A percentile compares a stretch with the other conserved stretches of the same genome.
Conservation (phyloP, 176 grass and related monocot genomes). For the Carex cristatella region DNA sequence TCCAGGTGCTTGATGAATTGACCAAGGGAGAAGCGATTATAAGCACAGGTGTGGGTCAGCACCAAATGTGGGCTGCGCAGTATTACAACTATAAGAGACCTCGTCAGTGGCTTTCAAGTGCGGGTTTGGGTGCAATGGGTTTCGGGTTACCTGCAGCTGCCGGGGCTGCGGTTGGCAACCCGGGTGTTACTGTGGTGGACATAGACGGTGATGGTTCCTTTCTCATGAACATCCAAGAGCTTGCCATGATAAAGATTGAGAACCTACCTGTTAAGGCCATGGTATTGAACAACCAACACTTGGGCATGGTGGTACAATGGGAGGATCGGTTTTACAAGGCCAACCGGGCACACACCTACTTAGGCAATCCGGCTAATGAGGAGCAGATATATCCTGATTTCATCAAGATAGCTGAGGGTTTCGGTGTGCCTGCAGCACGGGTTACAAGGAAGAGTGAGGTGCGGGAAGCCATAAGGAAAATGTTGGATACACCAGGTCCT, state of each 20-base stretch:
- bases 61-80: constrained; percentile 97
- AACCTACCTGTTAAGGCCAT: constrained; percentile 73
- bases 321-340: constrained; percentile 93
- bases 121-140: constrained; percentile 85
- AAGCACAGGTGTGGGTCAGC: constrained; percentile 79
- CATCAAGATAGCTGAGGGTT: constrained; percentile 67
- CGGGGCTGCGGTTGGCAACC: constrained; percentile 79
- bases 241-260: constrained; percentile 77
- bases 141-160: constrained; percentile 89
- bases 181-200: constrained; percentile 70
- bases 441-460: constrained; percentile 72
- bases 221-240: constrained; percentile 90
- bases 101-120: constrained; percentile 64
- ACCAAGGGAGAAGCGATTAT: constrained; percentile 74
- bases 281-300: constrained; percentile 89
- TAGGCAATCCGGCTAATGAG: constrained; percentile 74
- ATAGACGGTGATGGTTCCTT: constrained; percentile 94
- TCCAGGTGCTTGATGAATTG: constrained; percentile 85
- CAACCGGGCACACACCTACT: constrained; percentile 79
- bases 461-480: constrained; percentile 59
- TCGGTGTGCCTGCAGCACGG: constrained; percentile 69
- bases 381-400: constrained; percentile 87
- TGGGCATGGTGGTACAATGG: constrained; percentile 93
- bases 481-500: constrained; percentile 82
- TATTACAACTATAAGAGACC: constrained; percentile 73